Percentiles rank a stretch among this genome's conserved stretches.
These are phyloP conservation scores for Simplicillium sp. DNA, from an alignment of 2,329 filamentous ascomycete genomes.

Conservation along the genomic window DNA sequence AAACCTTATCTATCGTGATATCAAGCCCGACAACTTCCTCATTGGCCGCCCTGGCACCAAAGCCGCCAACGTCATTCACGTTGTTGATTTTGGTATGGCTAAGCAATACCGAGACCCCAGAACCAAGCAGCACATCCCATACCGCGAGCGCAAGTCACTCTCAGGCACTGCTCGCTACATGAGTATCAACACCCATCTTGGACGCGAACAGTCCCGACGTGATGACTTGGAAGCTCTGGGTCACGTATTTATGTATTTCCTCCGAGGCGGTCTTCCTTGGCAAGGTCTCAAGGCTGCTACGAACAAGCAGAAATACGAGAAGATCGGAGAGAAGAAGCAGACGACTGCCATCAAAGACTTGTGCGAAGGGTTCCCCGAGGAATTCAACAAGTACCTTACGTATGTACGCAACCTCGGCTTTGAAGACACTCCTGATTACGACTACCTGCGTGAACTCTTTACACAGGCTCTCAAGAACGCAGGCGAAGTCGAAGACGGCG, in stretches of 20 bases:
- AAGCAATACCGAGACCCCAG: constrained; percentile 99
- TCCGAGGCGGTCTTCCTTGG: constrained; percentile 63
- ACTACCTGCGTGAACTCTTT: constrained; percentile 93
- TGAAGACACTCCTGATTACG: constrained; percentile 97
- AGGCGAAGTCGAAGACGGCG: constrained; percentile 91
- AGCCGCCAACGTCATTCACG: constrained; percentile 94
- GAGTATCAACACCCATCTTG: constrained; percentile 98
- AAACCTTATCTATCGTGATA: constrained; percentile 97
- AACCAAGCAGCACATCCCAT: constrained; percentile 98
- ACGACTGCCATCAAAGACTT: constrained; percentile 95
- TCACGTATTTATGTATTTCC: constrained; percentile 68
- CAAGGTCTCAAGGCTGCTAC: constrained; percentile 65
- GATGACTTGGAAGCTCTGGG: constrained; percentile 88
- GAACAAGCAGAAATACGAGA: constrained; percentile 97
- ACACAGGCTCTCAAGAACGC: constrained; percentile 92
- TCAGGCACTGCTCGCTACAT: constrained; percentile 97
- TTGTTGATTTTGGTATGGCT: constrained; percentile 98
- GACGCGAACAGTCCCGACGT: constrained; percentile 88
- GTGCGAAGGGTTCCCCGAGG: constrained; percentile 90
- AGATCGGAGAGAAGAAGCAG: constrained; percentile 99
- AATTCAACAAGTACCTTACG: constrained; percentile 95
- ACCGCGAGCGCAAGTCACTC: constrained; percentile 91
- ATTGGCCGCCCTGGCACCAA: constrained; percentile 89
- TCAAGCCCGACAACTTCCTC: constrained; percentile 99
- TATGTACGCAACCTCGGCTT: constrained; percentile 98